phyloP scores from a whole-genome alignment of 2,329 filamentous ascomycete species.

The Cladorrhinum sp. region DNA sequence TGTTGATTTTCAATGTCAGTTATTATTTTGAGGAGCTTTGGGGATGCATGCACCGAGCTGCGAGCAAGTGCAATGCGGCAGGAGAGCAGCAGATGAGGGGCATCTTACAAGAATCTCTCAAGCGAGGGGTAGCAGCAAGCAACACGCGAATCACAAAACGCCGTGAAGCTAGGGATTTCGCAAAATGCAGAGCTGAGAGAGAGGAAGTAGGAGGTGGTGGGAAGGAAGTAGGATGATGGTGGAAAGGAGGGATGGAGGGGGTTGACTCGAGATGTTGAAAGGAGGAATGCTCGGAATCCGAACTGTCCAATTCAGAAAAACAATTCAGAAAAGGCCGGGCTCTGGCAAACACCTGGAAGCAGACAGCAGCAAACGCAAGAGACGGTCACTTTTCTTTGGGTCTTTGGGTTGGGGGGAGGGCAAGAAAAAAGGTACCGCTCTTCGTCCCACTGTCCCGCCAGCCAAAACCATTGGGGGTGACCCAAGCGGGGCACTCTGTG shows the following conservation, averaged over 20 bases:
- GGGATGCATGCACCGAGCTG: neutral
- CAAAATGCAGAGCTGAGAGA: neutral
- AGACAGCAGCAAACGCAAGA: slow-evolving; percentile 16
- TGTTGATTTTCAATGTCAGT: slow-evolving; percentile 9
- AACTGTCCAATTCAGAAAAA: slow-evolving; percentile 13
- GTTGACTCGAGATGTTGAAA: neutral
- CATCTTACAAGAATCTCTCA: slow-evolving; percentile 2
- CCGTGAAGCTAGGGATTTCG: neutral
- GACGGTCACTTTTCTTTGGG: slow-evolving; percentile 18
- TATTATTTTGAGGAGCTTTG: slow-evolving; percentile 7
- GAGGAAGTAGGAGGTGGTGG: neutral
- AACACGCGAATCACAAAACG: slow-evolving; percentile 1
- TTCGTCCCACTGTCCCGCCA: slow-evolving; percentile 11
- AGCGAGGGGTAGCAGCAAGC: neutral
- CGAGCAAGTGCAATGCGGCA: neutral
- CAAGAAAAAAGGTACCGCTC: slow-evolving; percentile 23
- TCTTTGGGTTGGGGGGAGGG: slow-evolving; percentile 18
- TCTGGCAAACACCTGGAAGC: slow-evolving; percentile 20
- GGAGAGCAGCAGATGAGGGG: neutral
- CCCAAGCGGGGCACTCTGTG: slow-evolving; percentile 24
- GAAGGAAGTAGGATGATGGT: slow-evolving; percentile 5
- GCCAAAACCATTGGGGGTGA: slow-evolving; percentile 32
- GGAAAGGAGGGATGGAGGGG: neutral
- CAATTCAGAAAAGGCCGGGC: slow-evolving; percentile 19
- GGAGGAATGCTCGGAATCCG: slow-evolving; percentile 3